Conservation (phyloP, 2,329 filamentous ascomycete genomes). For the Colletotrichum falcatum region DNA sequence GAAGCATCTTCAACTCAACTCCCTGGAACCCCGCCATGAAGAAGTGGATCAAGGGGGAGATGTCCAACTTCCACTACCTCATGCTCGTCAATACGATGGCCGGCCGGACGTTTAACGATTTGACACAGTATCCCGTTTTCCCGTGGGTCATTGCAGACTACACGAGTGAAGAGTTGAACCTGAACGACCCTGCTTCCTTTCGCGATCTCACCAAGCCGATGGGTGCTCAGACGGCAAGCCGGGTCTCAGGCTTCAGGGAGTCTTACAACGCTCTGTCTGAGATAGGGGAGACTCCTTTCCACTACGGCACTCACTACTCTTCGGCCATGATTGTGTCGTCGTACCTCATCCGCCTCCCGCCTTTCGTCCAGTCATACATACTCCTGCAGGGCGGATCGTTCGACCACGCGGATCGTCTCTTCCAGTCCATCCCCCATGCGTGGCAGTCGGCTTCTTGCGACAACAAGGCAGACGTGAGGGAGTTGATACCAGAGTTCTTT, state of each 20-base stretch:
- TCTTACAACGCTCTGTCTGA: slow-evolving; percentile 90
- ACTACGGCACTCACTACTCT: slow-evolving; percentile 98
- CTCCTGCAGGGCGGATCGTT: slow-evolving; percentile 95
- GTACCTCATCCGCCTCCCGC: slow-evolving; percentile 93
- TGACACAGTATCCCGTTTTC: slow-evolving; percentile 98
- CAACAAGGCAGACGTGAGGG: slow-evolving; percentile 94
- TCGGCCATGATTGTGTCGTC: slow-evolving; percentile 99
- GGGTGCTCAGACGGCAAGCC: slow-evolving; percentile 84
- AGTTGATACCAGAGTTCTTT: slow-evolving; percentile 97
- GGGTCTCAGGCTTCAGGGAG: slow-evolving; percentile 84
- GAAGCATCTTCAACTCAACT: slow-evolving; percentile 88
- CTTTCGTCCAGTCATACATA: slow-evolving; percentile 95
- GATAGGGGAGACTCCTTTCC: slow-evolving; percentile 92
- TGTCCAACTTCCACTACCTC: slow-evolving; percentile 98
- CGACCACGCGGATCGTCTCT: slow-evolving; percentile 94
- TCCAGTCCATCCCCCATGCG: slow-evolving; percentile 90
- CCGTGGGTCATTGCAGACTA: slow-evolving; percentile 98
- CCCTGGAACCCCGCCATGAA: slow-evolving; percentile 87
- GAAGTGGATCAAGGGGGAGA: slow-evolving; percentile 92
- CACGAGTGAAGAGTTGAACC: slow-evolving; percentile 89
- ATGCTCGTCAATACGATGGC: slow-evolving; percentile 99
- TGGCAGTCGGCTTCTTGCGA: slow-evolving; percentile 91
- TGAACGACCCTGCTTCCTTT: slow-evolving; percentile 86
- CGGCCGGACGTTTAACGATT: slow-evolving; percentile 94
- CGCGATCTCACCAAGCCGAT: slow-evolving; percentile 95